Evolutionary conservation across 805 yeast genomes (phyloP), one percentile per base, ranked within the genome.

Genomic region (Metschnikowia gelsemii): DNA sequence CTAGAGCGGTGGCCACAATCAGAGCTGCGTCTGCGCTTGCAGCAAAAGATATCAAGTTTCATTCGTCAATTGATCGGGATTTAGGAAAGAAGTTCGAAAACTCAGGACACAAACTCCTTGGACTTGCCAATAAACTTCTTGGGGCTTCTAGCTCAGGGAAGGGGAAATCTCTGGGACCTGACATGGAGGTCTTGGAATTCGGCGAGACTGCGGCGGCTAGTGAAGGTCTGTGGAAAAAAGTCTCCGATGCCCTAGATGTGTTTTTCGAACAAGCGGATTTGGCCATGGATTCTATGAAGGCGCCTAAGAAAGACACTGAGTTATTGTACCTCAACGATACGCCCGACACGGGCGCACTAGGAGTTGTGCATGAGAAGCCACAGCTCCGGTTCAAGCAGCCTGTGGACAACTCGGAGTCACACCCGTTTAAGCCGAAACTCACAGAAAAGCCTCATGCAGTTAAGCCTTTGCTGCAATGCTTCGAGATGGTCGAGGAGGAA

Each of bases 21-120:
- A 14, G 95, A 45, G 75, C 84, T 2, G 73, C 95, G 0, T 69
- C 83, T 3, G 80, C 85, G 2, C 61, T 90, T 31, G 84, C 86
- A 2, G 78, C 87, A 0, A 85, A 85, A 42, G 98, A 91, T 66
- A 73, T 89, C n/a, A 78, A 75, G 22, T 93, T 90, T 55, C 79
- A 80, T 60, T 68, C 73, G 33, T 79, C 86, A 34, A 56, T 87
- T 9, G 91, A 87, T 53, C 53, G 66, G 3, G 55, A 59, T 1
- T 56, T 81, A 11, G 62, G 71, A 7, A 47, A 55, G 0, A 56
- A 70, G 11, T 58, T 81, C 35, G 68, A 69, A 8, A 49, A 51
- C 1, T 56, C 76, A 0, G 70, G 80, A 3, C 57, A 61, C 12
- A 60, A 67, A 16, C 42, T 84, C 5, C 56, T 79, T 19, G 61